phyloP scores from a whole-genome alignment of 129 eudicot genomes.

The Saposhnikovia divaricata region DNA sequence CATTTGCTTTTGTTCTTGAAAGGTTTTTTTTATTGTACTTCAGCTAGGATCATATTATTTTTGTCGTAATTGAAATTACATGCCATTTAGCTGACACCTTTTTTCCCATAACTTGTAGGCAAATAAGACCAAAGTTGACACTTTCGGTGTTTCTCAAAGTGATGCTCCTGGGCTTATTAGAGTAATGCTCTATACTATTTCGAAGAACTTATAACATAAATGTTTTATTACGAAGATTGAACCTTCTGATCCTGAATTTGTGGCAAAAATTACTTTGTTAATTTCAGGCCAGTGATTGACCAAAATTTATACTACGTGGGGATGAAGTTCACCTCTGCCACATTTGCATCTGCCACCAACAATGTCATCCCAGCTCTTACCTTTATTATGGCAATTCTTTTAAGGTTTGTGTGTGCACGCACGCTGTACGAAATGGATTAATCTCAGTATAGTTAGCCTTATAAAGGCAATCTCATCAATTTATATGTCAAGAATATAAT shows the following conservation, averaged over 20 bases:
- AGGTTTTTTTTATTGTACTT: constrained; percentile 28
- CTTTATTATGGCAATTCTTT: constrained; percentile 68
- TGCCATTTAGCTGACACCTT: background rate
- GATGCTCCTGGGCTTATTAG: constrained; percentile 57
- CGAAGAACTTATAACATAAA: background rate
- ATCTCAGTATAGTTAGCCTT: background rate
- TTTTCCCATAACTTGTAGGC: constrained; percentile 26
- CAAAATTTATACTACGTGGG: constrained; percentile 84
- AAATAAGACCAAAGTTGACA: constrained; percentile 72
- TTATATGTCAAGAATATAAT: background rate
- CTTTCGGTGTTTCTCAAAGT: constrained; percentile 51
- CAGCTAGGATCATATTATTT: background rate
- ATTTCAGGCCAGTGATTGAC: constrained; percentile 78
- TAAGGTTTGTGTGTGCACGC: constrained; percentile 36
- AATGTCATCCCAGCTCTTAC: constrained; percentile 87
- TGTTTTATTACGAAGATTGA: background rate
- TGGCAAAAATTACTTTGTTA: background rate
- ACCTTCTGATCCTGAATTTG: background rate
- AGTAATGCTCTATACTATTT: constrained; percentile 38
- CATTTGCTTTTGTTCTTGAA: constrained; percentile 45
- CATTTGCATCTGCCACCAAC: constrained; percentile 68
- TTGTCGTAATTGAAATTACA: background rate
- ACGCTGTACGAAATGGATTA: background rate
- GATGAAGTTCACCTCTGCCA: constrained; percentile 76
- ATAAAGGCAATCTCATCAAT: background rate